Percentiles rank a stretch among this genome's conserved stretches.
Conservation (phyloP, 768 basidiomycete genomes). For the Tricholoma sp. region DNA sequence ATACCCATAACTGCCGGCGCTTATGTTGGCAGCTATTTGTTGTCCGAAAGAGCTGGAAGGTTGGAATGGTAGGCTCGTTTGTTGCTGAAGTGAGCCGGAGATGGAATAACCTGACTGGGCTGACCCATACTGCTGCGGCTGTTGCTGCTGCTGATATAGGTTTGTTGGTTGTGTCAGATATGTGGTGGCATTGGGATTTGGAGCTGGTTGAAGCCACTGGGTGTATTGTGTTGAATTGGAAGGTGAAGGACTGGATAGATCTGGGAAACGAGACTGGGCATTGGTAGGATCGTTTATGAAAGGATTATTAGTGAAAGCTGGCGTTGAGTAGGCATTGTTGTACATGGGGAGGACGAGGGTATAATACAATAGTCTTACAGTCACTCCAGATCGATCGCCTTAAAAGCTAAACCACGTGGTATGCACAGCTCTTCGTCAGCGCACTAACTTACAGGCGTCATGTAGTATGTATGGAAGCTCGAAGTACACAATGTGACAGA, state of each 20-base stretch:
- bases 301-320: slow-evolving; percentile 56
- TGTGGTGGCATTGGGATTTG: slow-evolving; percentile 15
- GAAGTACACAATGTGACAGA: neutral
- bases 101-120: slow-evolving; percentile 7
- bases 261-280: slow-evolving; percentile 56
- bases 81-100: slow-evolving; percentile 17
- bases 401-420: neutral
- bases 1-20: slow-evolving; percentile 37
- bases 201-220: slow-evolving; percentile 27
- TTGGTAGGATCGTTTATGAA: slow-evolving; percentile 52
- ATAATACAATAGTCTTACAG: slow-evolving; percentile 4
- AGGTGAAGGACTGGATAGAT: slow-evolving; percentile 37
- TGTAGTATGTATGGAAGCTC: too few relatives aligned
- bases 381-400: too few relatives aligned
- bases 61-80: slow-evolving; percentile 32
- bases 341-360: slow-evolving; percentile 30
- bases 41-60: slow-evolving; percentile 54
- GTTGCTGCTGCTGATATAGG: slow-evolving; percentile 27
- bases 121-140: slow-evolving; percentile 23
- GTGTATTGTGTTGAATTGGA: slow-evolving; percentile 30
- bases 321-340: slow-evolving; percentile 35
- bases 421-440: too few relatives aligned
- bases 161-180: slow-evolving; percentile 29
- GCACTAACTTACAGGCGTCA: neutral
- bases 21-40: slow-evolving; percentile 37